Evolutionary conservation across 768 basidiomycete species (phyloP), one percentile per base, ranked within the genome.

Genomic region (Panellus pusillus): DNA sequence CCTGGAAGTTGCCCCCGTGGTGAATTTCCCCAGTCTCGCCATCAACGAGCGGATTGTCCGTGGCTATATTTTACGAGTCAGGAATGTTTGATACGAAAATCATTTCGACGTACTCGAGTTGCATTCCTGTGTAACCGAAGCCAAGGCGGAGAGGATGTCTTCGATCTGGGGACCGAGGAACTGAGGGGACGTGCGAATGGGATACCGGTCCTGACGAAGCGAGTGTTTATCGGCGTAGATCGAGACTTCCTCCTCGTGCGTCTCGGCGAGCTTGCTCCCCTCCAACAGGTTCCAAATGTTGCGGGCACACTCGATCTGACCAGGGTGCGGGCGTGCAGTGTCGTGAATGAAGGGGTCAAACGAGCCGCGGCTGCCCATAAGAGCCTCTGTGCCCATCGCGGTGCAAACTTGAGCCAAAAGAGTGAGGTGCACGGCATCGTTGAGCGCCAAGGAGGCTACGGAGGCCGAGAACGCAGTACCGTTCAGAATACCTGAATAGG

Each of bases 1-100:
- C 87, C 67, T 89, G 92, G 78, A 95, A 94, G 67, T 93, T 94
- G 13, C 92, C 93, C 4, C 82, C 84, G 58, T 89, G 84, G 65
- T 91, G 86, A 12, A 88, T 76, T 36, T 74, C 66, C 3, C 81
- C 81, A 24, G 81, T 82, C 48, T 85, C 79, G 18, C 81, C 80
- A 63, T 91, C 87, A 52, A 91, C 75, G 38, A 92, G 79, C 9
- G 90, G 90, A 65, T 92, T 92, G 63, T 92, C 90, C 24, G 90
- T 92, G 20, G 89, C 86, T 89, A 56, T 24, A 24, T 24, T 24
- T 24, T 24, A 6, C 24, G 24, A 24, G 24, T 24, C 24, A 24
- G 24, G 6, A 24, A 24, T 24, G 24, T 24, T 24, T 24, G 6
- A 6, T 24, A 24, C 2, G 24, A 24, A 24, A 6, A 35, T 11